Conservation (phyloP, 1,284 basidiomycete genomes). For the Anthracocystis panici-leucophaei region DNA sequence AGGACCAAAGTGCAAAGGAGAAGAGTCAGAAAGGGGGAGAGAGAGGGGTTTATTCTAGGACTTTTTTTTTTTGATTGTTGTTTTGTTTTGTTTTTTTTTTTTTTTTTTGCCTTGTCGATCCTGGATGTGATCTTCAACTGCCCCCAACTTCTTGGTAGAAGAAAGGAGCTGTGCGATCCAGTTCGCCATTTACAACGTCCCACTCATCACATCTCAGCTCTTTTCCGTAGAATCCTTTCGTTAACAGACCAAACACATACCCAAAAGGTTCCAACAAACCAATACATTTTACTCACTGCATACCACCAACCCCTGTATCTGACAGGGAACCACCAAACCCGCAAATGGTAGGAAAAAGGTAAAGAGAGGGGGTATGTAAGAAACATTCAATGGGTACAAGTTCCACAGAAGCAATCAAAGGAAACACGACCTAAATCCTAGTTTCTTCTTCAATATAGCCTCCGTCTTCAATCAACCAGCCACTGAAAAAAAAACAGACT, state of each 20-base stretch:
- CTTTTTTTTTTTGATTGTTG: neutral
- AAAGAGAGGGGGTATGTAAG: constrained; percentile 22
- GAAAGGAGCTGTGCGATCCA: neutral
- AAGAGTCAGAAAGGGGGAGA: neutral
- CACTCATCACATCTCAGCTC: neutral
- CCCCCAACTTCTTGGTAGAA: too few relatives aligned
- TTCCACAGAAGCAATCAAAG: constrained; percentile 23
- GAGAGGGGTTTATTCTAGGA: constrained; percentile 6
- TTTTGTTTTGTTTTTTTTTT: too few relatives aligned
- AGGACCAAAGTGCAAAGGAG: neutral
- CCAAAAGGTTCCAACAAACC: neutral
- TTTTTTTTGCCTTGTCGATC: constrained; percentile 15
- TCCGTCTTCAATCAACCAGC: constrained; percentile 64
- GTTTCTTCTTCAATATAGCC: constrained; percentile 52
- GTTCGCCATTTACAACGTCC: constrained; percentile 11
- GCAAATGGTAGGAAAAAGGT: too few relatives aligned
- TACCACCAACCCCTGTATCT: too few relatives aligned
- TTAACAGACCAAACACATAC: too few relatives aligned
- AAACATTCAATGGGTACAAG: constrained; percentile 46
- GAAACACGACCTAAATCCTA: constrained; percentile 48
- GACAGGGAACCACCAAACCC: too few relatives aligned
- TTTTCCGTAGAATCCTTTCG: too few relatives aligned
- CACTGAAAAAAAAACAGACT: constrained; percentile 43
- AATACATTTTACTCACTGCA: too few relatives aligned
- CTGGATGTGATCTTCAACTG: constrained; percentile 1